Evolutionary conservation across 805 yeast genomes (phyloP), one percentile per base, ranked within the genome.

Genomic region (Cyberlindnera japonica): DNA sequence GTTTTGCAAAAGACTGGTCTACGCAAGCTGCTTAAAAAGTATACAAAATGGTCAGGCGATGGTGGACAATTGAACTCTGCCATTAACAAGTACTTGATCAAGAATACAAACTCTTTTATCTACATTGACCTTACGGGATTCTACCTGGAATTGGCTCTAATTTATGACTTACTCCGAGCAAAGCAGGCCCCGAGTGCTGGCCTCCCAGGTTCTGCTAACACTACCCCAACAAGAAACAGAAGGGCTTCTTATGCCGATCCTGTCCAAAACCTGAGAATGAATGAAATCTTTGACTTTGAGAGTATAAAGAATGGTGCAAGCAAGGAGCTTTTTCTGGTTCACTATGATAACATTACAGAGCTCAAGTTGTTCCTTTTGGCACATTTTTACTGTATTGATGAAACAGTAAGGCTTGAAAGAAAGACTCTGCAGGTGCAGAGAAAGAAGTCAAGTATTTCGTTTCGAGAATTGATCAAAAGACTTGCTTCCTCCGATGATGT

Each of bases 21-120:
- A 35, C 70, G 81, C 46, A 86, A 86, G 62, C 71, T 86, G 36
- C 67, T 86, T 53, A 86, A 87, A 63, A 86, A 87, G 57, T 82
- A 68, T 54, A 63, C 68, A 27, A 71, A 73, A 44, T 72, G 74
- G 58, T 67, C 74, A 3, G 35, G 54, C 2, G 61, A 64, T 21
- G 53, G 56, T 18, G 60, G 62, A 11, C 50, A 48, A 40, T 20
- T 49, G 43, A 41, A 54, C 49, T 28, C 58, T 53, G 31, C 37
- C 16, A 47, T 57, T 32, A 68, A 65, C 40, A 51, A 55, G 25
- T 54, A 55, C 19, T 55, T 74, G 21, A 59, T 71, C 29, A 55
- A 63, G 8, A 71, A 75, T 42, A 69, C 70, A 1, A 68, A 70
- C 21, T 77, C 87, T 0, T 85, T 86, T 51, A 70, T 77, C 19